Base-by-base conservation (phyloP, 768 basidiomycete genomes). In the Fomitopsis pulvina region DNA sequence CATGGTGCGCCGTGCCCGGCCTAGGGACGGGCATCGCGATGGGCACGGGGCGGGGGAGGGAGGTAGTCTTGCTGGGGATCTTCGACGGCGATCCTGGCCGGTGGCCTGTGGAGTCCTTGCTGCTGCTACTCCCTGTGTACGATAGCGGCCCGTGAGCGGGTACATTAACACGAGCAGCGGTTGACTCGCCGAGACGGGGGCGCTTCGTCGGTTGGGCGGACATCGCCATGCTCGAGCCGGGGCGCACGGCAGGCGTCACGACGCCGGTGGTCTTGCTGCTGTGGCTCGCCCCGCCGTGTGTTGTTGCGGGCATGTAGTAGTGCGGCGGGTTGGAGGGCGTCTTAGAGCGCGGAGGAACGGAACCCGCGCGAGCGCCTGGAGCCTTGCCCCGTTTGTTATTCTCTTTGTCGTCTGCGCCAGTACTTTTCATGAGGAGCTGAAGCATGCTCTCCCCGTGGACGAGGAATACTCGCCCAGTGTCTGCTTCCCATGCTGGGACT, bases 401-500 rank as follows among this genome's bases (percentile, higher is more conserved):
- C 70, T 94, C 92, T 68, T 92, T 91, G 53, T 85, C 84, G 14
- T 76, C 74, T 8, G 84, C 79, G 44, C 63, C 60, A 38, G 83
- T 80, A 6, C 76, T 80, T 56, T 88, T 83, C 71, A 84, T 78
- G 32, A 99, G 79, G 45, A 85, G 69, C 45, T 85, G 83, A 42
- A 94, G 65, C 57, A 97, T 84, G 56, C 85, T 80, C 55, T 85
- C 77, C 8, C 93, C 94, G 50, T 90, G 79, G 2, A 96, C 87
- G 46, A 89, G 74, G 76, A 98, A 97, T 1, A 81, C 74, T 14
- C 80, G 75, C 0, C 79, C 78, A 24, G 83, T 72, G 54, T 80
- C 76, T 40, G 82, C 74, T 66, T 99, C 96, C 95, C 95, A 99
- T 16, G 74, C 68, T 2, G 92, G 89, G 47, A 98, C 81, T 0